Conservation (phyloP, 495 filamentous ascomycete genomes). For the Talaromyces adpressus region DNA sequence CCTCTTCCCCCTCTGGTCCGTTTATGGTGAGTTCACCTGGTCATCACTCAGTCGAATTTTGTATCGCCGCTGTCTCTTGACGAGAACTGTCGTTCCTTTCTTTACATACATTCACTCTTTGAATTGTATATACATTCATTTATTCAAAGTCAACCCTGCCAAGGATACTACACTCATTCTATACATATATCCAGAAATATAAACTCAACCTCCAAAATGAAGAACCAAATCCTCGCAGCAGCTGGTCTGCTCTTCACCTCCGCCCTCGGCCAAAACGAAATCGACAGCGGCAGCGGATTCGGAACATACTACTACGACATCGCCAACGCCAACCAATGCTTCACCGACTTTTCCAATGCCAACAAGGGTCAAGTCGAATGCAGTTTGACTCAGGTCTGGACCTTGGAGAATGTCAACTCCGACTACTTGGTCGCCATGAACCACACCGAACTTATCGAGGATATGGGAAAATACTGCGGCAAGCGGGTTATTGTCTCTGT, state of each 20-base stretch:
- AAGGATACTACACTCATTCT: neutral
- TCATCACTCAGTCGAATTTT: neutral
- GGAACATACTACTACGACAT: slow-evolving; percentile 16
- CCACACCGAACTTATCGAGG: slow-evolving; percentile 7
- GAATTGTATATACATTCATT: neutral
- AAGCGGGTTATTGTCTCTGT: slow-evolving; percentile 13
- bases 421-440: slow-evolving; percentile 15
- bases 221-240: neutral
- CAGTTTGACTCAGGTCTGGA: slow-evolving; percentile 6
- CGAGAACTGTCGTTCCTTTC: slow-evolving; percentile 2
- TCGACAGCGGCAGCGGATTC: slow-evolving; percentile 9
- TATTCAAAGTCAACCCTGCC: neutral
- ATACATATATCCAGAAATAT: neutral
- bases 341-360: slow-evolving; percentile 6
- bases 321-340: slow-evolving; percentile 8
- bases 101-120: neutral
- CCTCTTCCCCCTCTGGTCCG: neutral
- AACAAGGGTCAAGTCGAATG: slow-evolving; percentile 12
- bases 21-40: neutral
- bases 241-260: neutral
- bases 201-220: neutral
- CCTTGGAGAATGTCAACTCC: slow-evolving; percentile 12
- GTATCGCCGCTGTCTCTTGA: neutral
- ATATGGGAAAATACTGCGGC: slow-evolving; percentile 13
- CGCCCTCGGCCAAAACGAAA: neutral